Percentiles rank a stretch among this genome's conserved stretches.
phyloP scores from a whole-genome alignment of 306 rosid genomes.

The Casuarina equisetifolia region DNA sequence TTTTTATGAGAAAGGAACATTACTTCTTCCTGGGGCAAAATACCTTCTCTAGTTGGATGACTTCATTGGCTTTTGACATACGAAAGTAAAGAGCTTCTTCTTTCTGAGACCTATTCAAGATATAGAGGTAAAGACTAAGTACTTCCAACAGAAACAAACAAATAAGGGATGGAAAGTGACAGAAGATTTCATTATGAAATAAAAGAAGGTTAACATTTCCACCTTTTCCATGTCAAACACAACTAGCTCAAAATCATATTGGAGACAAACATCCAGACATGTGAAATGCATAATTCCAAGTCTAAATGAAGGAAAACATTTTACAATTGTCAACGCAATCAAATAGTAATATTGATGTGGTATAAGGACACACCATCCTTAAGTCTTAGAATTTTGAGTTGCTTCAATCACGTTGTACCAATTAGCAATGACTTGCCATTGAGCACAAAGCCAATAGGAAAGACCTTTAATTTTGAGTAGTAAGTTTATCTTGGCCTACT shows the following conservation, averaged over 20 bases:
- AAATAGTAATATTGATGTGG: neutral
- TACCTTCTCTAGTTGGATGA: constrained; percentile 84
- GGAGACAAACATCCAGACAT: constrained; percentile 2
- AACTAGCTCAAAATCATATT: constrained; percentile 22
- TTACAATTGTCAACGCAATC: neutral
- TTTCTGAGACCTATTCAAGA: constrained; percentile 62
- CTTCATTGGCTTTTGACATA: constrained; percentile 63
- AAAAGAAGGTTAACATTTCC: constrained; percentile 14
- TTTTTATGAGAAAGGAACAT: constrained; percentile 17
- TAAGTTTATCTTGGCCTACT: neutral
- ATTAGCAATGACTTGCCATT: neutral
- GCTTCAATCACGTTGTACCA: neutral
- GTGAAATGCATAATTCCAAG: neutral
- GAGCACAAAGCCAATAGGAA: neutral
- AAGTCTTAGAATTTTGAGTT: neutral
- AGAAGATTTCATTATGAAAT: constrained; percentile 8
- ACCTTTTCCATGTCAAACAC: constrained; percentile 19
- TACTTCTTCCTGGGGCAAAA: constrained; percentile 26
- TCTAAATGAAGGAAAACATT: neutral
- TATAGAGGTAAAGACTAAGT: constrained; percentile 11
- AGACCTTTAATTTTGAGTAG: neutral
- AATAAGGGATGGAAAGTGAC: constrained; percentile 15
- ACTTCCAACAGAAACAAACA: neutral
- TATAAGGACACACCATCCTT: neutral
- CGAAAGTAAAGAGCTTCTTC: constrained; percentile 88